Evolutionary conservation across 2,329 filamentous ascomycete species (phyloP), one percentile per base, ranked within the genome.

Genomic region (Gaeumannomyces tritici): DNA sequence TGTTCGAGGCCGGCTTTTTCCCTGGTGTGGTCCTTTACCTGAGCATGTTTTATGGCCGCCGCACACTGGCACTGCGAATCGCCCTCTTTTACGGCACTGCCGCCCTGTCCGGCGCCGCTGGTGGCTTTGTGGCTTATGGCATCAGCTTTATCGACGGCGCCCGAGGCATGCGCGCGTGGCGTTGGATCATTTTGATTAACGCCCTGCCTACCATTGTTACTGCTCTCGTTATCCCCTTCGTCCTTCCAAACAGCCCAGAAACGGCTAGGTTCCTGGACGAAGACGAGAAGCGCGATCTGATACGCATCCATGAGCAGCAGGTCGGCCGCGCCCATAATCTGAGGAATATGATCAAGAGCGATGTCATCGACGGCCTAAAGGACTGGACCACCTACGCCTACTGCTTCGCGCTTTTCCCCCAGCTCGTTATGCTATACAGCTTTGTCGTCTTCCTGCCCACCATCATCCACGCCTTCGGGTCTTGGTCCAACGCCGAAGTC

Each of bases 51-150:
- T 86, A 89, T 67, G 81, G 78, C 24, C 76, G 85, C 26, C 76
- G 79, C 1, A 84, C 88, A 65, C 75, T 88, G 65, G 83, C 84
- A 0, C 71, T 88, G 51, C 77, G 87, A 5, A 86, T 89, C 60
- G 87, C 85, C 33, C 74, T 89, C 7, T 89, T 89, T 68, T 89
- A 88, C 69, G 88, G 85, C 0, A 84, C 85, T 1, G 85, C 86
- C 0, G 87, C 85, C 1, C 72, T 89, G 6, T 86, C 84, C 0
- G 85, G 85, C 2, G 85, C 85, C 9, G 62, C 59, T 3, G 63
- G 64, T 72, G 78, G 83, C 7, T 76, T 89, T 0, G 75, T 88
- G 8, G 86, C 86, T 9, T 78, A 84, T 12, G 86, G 84, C 0
- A 74, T 89, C 7, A 80, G 82, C 0, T 79, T 81, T n/a, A 87